Evolutionary conservation across 2,329 filamentous ascomycete genomes (phyloP), one percentile per base, ranked within the genome.

Genomic region (Delphinella strobiligena): DNA sequence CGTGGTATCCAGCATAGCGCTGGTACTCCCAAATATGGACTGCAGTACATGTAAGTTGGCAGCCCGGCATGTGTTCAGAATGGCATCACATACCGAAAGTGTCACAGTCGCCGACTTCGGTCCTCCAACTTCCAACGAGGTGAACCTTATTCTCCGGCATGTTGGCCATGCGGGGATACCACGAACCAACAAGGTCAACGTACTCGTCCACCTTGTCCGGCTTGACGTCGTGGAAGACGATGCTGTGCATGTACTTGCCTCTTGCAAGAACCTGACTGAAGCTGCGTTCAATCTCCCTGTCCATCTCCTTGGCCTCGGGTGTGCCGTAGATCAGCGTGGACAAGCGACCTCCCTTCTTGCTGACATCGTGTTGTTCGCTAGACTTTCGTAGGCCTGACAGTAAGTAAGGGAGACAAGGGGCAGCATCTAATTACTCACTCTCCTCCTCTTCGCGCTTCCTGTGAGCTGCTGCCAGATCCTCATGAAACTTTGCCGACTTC

Each of bases 1-100:
- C 78, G 63, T 98, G 91, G 63, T 96, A 96, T 45, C 91, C 91
- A 52, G 88, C 74, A 65, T 96, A 98, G 53, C 88, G 82, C 63
- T 96, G 88, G 62, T 98, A 98, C 63, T 98, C 91, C 91, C 91
- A 98, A 55, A 98, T 98, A 61, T 98, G 91, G 37, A 98, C 91
- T 96, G 34, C 19, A n/a, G 19, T 14, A 44, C 15, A 29, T 15
- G 30, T 15, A n/a, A 31, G 4, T 17, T 27, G 5, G 36, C 18
- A 24, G 27, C 24, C 34, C 18, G 37, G 12, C 14, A 1, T 15
- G 3, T 18, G 3, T 8, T 5, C n/a, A 24, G 14, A 5, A 19
- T 14, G 2, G 24, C 4, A 9, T 22, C 34, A 61, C 75, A 45
- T 74, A 94, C 88, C 78, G 64, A 98, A 98, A 0, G 88, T 95